phyloP scores from a whole-genome alignment of 1,139 yeast genomes.

The Schwanniomyces etchellsii region DNA sequence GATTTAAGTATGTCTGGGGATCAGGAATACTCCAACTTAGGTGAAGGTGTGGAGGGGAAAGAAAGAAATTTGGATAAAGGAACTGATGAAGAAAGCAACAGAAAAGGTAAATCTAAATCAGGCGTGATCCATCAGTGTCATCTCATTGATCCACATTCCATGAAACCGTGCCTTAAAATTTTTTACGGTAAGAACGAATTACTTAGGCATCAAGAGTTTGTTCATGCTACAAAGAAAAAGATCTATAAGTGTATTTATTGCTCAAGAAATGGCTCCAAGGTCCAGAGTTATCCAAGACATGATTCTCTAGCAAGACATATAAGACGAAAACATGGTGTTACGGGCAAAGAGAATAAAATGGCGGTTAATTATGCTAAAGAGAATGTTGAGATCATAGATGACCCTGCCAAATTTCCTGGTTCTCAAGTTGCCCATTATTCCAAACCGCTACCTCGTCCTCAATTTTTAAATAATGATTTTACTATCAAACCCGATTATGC shows the following conservation, averaged over 20 bases:
- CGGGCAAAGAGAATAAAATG: constrained; percentile 42
- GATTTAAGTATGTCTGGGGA: not conserved
- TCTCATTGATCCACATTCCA: constrained; percentile 28
- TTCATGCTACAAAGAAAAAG: constrained; percentile 42
- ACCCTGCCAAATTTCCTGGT: constrained; percentile 9
- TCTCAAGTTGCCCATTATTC: constrained; percentile 7
- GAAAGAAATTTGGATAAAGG: constrained; percentile 1
- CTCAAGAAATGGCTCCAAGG: constrained; percentile 28
- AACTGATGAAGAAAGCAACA: constrained; percentile 8
- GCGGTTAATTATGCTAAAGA: constrained; percentile 47
- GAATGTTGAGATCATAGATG: constrained; percentile 35
- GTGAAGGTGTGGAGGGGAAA: not conserved
- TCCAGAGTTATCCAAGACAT: constrained; percentile 42
- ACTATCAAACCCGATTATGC: constrained; percentile 26
- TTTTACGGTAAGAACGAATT: constrained; percentile 44
- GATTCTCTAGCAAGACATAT: constrained; percentile 44
- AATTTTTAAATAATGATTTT: constrained; percentile 24
- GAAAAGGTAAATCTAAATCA: constrained; percentile 17
- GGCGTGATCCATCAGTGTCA: constrained; percentile 42
- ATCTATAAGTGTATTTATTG: constrained; percentile 42
- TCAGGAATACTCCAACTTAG: not conserved
- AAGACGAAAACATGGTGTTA: constrained; percentile 41
- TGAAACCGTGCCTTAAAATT: constrained; percentile 31
- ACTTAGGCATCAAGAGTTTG: constrained; percentile 43
- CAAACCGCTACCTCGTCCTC: constrained; percentile 28